Conservation (phyloP, 116 monocot genomes). For the Cymodocea nodosa region DNA sequence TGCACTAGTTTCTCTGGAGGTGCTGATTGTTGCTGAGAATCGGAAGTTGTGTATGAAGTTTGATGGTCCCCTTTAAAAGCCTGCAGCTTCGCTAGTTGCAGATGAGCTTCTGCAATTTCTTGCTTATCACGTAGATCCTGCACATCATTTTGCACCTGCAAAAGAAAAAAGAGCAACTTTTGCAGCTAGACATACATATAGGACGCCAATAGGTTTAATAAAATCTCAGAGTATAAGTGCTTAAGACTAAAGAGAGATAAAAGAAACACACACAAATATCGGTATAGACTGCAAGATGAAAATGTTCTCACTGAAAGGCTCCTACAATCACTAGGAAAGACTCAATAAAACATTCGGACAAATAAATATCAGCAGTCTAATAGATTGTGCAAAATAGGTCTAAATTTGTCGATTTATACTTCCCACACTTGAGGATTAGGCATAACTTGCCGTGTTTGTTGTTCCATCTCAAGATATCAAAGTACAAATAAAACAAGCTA, state of each 20-base stretch:
- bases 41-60: constrained; percentile 5
- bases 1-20: constrained; percentile 4
- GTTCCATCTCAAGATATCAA: too few relatives aligned
- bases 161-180: background rate
- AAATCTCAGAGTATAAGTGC: background rate
- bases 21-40: constrained; percentile 14
- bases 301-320: too few relatives aligned
- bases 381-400: too few relatives aligned
- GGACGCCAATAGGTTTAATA: background rate
- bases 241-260: background rate
- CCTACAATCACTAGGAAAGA: too few relatives aligned
- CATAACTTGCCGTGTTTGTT: too few relatives aligned
- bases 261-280: too few relatives aligned
- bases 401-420: too few relatives aligned
- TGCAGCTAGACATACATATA: background rate
- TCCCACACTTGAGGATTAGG: too few relatives aligned
- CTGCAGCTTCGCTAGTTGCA: constrained; percentile 38
- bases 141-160: constrained; percentile 65
- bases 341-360: too few relatives aligned
- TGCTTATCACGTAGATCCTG: constrained; percentile 80
- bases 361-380: too few relatives aligned
- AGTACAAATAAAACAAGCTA: too few relatives aligned
- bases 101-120: constrained; percentile 70
- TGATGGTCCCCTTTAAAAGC: constrained; percentile 23
- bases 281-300: too few relatives aligned